These are phyloP conservation scores for Amniculicola lignicola DNA, from an alignment of 495 filamentous ascomycete genomes.

Conservation along the genomic window DNA sequence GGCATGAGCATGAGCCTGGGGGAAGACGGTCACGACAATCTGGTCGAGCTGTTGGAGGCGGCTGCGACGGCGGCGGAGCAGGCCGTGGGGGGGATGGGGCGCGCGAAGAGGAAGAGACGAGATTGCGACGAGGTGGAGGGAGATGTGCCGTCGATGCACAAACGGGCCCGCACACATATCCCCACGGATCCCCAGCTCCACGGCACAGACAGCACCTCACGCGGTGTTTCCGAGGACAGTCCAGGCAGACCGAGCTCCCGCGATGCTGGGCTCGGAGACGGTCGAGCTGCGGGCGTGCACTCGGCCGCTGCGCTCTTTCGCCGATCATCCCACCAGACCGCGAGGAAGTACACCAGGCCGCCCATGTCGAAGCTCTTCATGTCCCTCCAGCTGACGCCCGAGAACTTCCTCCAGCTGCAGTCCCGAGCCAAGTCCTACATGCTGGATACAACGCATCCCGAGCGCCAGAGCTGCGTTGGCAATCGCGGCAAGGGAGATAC, in stretches of 20 bases:
- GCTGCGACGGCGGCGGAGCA: conserved; percentile 54
- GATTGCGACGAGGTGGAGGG: background rate
- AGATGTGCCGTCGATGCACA: conserved; percentile 1
- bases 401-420: conserved; percentile 59
- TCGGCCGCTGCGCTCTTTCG: conserved; percentile 60
- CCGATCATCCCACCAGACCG: conserved; percentile 46
- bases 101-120: conserved; percentile 35
- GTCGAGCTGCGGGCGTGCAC: conserved; percentile 53
- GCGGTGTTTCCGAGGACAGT: background rate
- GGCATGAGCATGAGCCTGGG: no score
- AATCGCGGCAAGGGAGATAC: conserved; percentile 58
- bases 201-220: background rate
- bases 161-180: conserved; percentile 10
- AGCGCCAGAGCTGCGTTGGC: conserved; percentile 59
- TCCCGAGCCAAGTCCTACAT: conserved; percentile 60
- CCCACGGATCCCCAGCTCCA: conserved; percentile 22
- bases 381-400: conserved; percentile 56
- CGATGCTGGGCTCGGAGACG: conserved; percentile 43
- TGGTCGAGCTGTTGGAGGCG: conserved; percentile 54
- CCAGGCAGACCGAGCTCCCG: conserved; percentile 5
- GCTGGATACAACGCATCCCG: conserved; percentile 56
- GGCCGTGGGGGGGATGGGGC: conserved; percentile 40
- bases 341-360: conserved; percentile 58
- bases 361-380: conserved; percentile 61
- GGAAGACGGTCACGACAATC: conserved; percentile 45